phyloP scores from a whole-genome alignment of 2,329 filamentous ascomycete species.

The Colletotrichum nymphaeae region DNA sequence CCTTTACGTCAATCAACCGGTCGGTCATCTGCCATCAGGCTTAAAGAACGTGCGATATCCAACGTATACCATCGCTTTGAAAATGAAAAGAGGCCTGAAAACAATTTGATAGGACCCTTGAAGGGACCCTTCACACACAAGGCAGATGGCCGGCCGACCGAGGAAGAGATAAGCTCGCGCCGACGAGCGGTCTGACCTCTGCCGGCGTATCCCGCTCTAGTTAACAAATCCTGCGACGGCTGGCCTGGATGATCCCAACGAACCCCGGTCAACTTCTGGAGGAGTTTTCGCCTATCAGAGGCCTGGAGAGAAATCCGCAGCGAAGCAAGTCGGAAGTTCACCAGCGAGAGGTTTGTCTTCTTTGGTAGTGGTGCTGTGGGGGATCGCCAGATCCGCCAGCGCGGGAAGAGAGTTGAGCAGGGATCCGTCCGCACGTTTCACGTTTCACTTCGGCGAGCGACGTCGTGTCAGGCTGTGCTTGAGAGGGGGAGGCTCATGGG shows the following conservation, averaged over 20 bases:
- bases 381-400: slow-evolving; percentile 25
- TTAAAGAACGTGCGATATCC: slow-evolving; percentile 12
- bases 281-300: not conserved
- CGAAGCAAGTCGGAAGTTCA: not conserved
- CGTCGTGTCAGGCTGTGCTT: slow-evolving; percentile 25
- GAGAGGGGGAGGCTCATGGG: not conserved
- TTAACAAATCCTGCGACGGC: not conserved
- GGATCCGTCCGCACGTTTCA: slow-evolving; percentile 35
- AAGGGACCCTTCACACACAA: slow-evolving; percentile 26
- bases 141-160: not conserved
- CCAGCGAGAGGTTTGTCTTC: not conserved
- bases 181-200: not conserved
- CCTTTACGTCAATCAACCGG: slow-evolving; percentile 2
- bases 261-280: not conserved
- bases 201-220: not conserved
- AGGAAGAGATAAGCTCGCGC: slow-evolving; percentile 8
- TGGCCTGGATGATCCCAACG: not conserved
- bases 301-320: not conserved
- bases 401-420: slow-evolving; percentile 24
- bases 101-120: slow-evolving; percentile 11
- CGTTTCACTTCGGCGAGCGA: slow-evolving; percentile 34
- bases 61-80: not conserved
- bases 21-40: not conserved
- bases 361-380: not conserved
- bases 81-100: not conserved